Evolutionary conservation across 2,329 filamentous ascomycete species (phyloP).

Genomic region (Trichoderma koningii): DNA sequence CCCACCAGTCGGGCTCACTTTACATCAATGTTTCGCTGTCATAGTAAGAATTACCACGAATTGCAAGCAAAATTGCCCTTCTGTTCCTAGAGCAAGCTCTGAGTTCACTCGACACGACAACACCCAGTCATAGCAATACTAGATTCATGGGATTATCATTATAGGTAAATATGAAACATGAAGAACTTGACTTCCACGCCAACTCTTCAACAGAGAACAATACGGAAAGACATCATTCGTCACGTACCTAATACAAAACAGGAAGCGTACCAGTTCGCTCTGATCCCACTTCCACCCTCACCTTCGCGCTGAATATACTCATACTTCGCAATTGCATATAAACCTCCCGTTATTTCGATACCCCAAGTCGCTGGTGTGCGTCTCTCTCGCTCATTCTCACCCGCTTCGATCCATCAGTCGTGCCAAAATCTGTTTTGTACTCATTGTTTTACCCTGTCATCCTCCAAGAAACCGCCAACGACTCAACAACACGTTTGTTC

Average conservation of each 20-base stretch:
- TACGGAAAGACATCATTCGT: conserved; percentile 16
- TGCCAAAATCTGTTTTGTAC: too few relatives aligned
- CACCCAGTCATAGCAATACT: too few relatives aligned
- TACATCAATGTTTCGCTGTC: too few relatives aligned
- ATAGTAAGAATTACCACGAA: too few relatives aligned
- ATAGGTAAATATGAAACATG: not conserved
- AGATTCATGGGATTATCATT: not conserved
- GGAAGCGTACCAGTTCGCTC: conserved; percentile 4
- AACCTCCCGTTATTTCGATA: not conserved
- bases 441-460: too few relatives aligned
- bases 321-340: not conserved
- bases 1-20: too few relatives aligned
- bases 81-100: too few relatives aligned
- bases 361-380: conserved; percentile 3
- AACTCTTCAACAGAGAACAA: not conserved
- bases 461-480: conserved; percentile 8
- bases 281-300: not conserved
- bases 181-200: not conserved
- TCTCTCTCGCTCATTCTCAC: not conserved
- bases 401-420: not conserved
- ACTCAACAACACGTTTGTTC: conserved; percentile 25
- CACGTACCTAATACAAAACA: conserved; percentile 17
- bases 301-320: not conserved
- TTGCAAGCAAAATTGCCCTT: too few relatives aligned
- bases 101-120: too few relatives aligned